Conservation (phyloP, 2,329 filamentous ascomycete species). For the Epichloe hybrida region DNA sequence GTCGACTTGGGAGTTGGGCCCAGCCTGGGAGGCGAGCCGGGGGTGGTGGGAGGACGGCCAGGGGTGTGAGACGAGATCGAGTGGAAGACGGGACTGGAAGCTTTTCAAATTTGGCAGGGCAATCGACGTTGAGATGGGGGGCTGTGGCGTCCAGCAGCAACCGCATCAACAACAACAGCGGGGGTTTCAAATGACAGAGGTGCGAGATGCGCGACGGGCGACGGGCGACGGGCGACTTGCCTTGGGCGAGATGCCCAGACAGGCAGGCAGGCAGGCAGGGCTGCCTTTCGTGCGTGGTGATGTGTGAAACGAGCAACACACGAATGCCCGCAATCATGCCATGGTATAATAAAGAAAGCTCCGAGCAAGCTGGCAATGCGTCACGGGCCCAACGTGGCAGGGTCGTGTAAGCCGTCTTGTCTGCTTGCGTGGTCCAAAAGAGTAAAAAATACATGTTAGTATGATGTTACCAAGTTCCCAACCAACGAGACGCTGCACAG, state of each 20-base stretch:
- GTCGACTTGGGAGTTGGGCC: constrained; percentile 7
- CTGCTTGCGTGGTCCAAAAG: too few species aligned
- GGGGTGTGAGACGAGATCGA: not conserved
- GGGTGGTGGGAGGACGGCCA: not conserved
- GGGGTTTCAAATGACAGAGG: not conserved
- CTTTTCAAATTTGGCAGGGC: not conserved
- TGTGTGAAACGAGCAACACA: not conserved
- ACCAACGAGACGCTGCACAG: not conserved
- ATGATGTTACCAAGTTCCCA: too few species aligned
- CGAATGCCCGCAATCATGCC: not conserved
- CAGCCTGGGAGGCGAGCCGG: constrained; percentile 2
- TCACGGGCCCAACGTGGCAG: too few species aligned
- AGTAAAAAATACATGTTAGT: too few species aligned
- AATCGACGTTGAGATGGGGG: not conserved
- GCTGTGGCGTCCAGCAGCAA: not conserved
- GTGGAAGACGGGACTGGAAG: not conserved
- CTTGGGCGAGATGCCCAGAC: too few species aligned
- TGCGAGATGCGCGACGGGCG: too few species aligned
- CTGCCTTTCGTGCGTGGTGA: not conserved
- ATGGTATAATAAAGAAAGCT: not conserved
- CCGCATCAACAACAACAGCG: not conserved
- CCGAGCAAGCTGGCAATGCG: not conserved
- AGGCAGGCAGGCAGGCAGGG: not conserved
- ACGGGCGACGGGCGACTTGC: too few species aligned
- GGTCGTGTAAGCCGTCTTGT: too few species aligned